A percentile compares a stretch with the other conserved stretches of the same genome.
Evolutionary conservation across 2,329 filamentous ascomycete species (phyloP).

Genomic region (Elsinoe necatrix): DNA sequence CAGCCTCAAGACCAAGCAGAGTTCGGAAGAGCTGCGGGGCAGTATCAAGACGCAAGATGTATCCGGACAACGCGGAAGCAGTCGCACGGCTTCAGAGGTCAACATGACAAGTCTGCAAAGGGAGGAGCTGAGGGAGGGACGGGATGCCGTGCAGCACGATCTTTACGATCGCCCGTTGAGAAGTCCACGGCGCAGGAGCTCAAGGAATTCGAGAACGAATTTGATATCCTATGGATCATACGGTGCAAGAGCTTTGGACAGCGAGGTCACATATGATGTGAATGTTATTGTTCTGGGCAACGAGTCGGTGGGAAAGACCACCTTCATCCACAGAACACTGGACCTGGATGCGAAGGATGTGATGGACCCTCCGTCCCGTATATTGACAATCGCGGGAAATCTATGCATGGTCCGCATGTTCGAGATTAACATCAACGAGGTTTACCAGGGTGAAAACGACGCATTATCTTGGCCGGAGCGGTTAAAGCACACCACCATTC

Average conservation of each 20-base stretch:
- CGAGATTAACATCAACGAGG: conserved; percentile 46
- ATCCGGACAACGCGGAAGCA: background rate
- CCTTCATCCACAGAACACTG: conserved; percentile 50
- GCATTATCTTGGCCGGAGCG: conserved; percentile 50
- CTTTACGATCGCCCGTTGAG: conserved; percentile 7
- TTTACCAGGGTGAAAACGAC: conserved; percentile 42
- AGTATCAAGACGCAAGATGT: conserved; percentile 11
- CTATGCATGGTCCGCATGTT: conserved; percentile 50
- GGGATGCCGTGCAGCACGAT: conserved; percentile 7
- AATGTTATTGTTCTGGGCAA: conserved; percentile 52
- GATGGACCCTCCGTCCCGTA: conserved; percentile 39
- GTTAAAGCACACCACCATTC: conserved; percentile 58
- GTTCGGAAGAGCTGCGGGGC: conserved; percentile 5
- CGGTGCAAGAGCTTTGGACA: conserved; percentile 17
- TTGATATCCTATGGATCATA: conserved; percentile 11
- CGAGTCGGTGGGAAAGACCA: conserved; percentile 49
- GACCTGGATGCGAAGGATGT: conserved; percentile 39
- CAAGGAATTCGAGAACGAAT: conserved; percentile 5
- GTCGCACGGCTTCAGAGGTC: background rate
- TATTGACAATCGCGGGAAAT: conserved; percentile 48
- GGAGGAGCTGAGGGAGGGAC: background rate
- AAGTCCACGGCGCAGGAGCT: conserved; percentile 7
- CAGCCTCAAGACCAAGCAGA: conserved; percentile 7
- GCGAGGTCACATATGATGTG: conserved; percentile 41
- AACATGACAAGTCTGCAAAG: conserved; percentile 10